A percentile compares a stretch with the other conserved stretches of the same genome.
Evolutionary conservation across 345 rosid genomes (phyloP).

Genomic region (Eucalyptus cloeziana): DNA sequence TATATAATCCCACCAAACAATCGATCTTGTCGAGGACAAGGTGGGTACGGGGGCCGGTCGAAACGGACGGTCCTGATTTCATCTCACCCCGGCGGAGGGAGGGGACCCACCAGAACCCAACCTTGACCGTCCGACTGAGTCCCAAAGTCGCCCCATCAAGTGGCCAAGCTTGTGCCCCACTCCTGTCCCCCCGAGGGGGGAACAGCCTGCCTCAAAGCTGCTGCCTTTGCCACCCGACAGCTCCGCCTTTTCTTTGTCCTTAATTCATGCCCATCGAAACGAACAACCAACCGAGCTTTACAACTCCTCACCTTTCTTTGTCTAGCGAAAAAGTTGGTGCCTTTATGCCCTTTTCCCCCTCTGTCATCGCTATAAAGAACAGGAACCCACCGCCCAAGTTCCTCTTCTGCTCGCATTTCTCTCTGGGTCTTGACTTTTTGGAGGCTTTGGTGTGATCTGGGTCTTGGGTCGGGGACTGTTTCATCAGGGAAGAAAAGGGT

Average conservation of each 20-base stretch:
- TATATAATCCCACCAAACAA: neutral
- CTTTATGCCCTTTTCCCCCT: neutral
- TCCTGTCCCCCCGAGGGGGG: constrained; percentile 51
- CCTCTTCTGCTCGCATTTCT: constrained; percentile 5
- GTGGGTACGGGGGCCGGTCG: neutral
- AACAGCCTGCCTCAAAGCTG: constrained; percentile 68
- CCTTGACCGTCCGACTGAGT: neutral
- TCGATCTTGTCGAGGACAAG: neutral
- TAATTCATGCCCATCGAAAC: constrained; percentile 10
- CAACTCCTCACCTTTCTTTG: neutral
- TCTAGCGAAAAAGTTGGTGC: neutral
- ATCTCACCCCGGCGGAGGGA: neutral
- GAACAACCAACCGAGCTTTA: neutral
- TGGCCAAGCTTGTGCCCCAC: constrained; percentile 31
- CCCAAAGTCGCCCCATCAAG: neutral
- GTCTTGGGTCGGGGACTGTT: neutral
- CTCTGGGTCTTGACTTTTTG: neutral
- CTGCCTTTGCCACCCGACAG: constrained; percentile 65
- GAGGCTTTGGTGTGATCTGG: neutral
- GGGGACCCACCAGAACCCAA: neutral
- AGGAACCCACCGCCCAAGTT: neutral
- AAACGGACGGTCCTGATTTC: neutral
- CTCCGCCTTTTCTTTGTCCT: constrained; percentile 62
- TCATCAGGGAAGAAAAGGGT: neutral
- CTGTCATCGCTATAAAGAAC: constrained; percentile 20